Percentiles rank a stretch among this genome's conserved stretches.
Conservation (phyloP, 2,329 filamentous ascomycete genomes). For the Pyrenophora teres region DNA sequence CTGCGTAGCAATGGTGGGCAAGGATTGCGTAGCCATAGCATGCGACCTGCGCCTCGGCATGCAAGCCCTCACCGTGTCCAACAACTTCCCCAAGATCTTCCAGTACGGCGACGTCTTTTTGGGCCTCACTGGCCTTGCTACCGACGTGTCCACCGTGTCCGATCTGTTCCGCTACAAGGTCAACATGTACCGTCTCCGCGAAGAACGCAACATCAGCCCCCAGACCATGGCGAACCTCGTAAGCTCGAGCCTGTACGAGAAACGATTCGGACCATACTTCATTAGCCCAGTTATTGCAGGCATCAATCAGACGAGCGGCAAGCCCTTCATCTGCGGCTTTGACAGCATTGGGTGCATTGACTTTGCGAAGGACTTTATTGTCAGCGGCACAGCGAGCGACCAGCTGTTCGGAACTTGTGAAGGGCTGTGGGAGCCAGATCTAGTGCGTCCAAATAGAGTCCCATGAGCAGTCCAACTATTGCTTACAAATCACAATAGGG, state of each 20-base stretch:
- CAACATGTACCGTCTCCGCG: constrained; percentile 98
- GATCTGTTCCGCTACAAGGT: constrained; percentile 99
- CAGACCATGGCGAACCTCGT: constrained; percentile 97
- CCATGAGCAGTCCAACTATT: no score
- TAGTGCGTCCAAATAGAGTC: constrained; percentile 60
- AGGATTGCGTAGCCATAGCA: constrained; percentile 99
- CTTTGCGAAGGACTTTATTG: constrained; percentile 99
- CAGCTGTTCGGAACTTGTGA: constrained; percentile 99
- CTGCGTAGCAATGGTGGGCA: constrained; percentile 98
- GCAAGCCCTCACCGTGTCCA: constrained; percentile 94
- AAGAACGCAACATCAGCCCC: constrained; percentile 95
- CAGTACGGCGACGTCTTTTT: constrained; percentile 94
- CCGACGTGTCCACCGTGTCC: constrained; percentile 90
- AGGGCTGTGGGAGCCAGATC: constrained; percentile 94
- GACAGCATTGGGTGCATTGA: constrained; percentile 99
- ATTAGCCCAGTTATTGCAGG: constrained; percentile 93
- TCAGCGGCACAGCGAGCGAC: constrained; percentile 92
- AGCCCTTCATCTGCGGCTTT: constrained; percentile 98
- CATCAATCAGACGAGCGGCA: constrained; percentile 88
- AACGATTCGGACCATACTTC: constrained; percentile 94
- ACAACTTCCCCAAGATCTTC: constrained; percentile 99
- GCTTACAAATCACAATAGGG: constrained; percentile 56
- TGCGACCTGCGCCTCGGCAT: constrained; percentile 98
- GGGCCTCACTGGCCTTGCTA: constrained; percentile 92
- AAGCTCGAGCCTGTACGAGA: constrained; percentile 83